Base-by-base conservation (phyloP, 1,284 basidiomycete genomes). In the Leccinum subspadiceum region DNA sequence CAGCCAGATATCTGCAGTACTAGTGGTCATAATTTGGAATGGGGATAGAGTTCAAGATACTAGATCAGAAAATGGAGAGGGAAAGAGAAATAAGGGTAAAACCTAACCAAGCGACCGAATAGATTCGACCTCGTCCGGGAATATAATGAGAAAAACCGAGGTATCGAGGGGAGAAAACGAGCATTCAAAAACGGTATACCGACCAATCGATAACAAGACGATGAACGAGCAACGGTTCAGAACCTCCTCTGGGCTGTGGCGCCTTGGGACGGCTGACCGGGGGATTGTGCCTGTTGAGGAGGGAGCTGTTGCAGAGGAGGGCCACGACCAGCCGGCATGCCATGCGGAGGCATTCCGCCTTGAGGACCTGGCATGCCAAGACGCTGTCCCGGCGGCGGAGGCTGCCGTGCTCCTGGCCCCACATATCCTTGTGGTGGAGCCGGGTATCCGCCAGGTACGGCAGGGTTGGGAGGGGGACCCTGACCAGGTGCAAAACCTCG, bases 301-400 rank as follows among this genome's bases (percentile, higher is more conserved):
- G 70, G 73, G 15, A 68, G 68, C 62, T 74, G 75, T 50, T 72
- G 73, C 26, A 65, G 76, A 29, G 70, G 75, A 6, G 77, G 78
- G 0, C 69, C 78, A 53, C 79, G 78, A 60, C 71, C 73, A 60
- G 69, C 65, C 35, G 52, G 5, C 44, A 66, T 17, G 20, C 62
- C 69, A 20, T 64, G 67, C 8, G 65, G 62, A 60, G 69, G 64
- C 46, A 64, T 60, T 44, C 60, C 58, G 2, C 64, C 65, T 35
- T 61, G 68, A 35, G 66, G 62, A 46, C 64, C 70, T 37, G 62
- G 62, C 68, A 67, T 71, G 8, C 66, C 68, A 54, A 61, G 67
- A 65, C 66, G 70, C 56, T 69, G 66, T 50, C 70, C 73, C 20
- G 61, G 64, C 1, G 70, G 73, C 22, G 72, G 72, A 6, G 60